phyloP scores from a whole-genome alignment of 139 green algal genomes.

The Gonium pectorale region DNA sequence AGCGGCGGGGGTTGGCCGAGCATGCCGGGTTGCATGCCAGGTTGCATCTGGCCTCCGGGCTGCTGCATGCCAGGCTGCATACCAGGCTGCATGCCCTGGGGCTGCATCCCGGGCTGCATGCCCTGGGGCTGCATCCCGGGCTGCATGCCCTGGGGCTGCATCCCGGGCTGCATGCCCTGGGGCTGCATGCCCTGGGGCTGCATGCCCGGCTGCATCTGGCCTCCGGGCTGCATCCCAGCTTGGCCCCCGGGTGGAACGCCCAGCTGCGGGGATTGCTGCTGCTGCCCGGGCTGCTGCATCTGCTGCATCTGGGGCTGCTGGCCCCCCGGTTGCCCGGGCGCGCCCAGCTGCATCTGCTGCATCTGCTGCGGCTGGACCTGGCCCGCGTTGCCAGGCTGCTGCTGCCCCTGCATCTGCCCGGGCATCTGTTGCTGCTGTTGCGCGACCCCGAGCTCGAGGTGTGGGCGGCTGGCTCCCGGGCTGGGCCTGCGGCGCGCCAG shows the following conservation, averaged over 20 bases:
- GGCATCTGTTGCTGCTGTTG: conserved; percentile 7
- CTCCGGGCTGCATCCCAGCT: not conserved
- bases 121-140: not conserved
- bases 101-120: not conserved
- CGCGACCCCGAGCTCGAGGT: not conserved
- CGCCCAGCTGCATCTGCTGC: not conserved
- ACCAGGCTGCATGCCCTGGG: not conserved
- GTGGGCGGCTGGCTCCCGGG: not conserved
- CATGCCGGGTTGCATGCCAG: not conserved
- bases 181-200: not conserved
- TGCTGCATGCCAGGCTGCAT: conserved; percentile 4
- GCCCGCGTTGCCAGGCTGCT: not conserved
- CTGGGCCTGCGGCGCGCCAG: not conserved
- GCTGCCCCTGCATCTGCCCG: not conserved
- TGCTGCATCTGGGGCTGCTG: not conserved
- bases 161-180: not conserved
- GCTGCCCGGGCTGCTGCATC: too few species aligned
- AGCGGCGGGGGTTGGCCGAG: not conserved
- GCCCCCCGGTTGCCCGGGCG: too few species aligned
- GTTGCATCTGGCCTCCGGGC: not conserved
- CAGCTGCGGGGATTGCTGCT: not conserved
- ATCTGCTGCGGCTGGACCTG: not conserved
- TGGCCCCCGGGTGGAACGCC: not conserved
- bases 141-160: not conserved
- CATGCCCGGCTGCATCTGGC: not conserved